Evolutionary conservation across 176 grass and related monocot genomes (phyloP), one percentile per base, ranked within the genome.

Genomic region (Themeda triandra): DNA sequence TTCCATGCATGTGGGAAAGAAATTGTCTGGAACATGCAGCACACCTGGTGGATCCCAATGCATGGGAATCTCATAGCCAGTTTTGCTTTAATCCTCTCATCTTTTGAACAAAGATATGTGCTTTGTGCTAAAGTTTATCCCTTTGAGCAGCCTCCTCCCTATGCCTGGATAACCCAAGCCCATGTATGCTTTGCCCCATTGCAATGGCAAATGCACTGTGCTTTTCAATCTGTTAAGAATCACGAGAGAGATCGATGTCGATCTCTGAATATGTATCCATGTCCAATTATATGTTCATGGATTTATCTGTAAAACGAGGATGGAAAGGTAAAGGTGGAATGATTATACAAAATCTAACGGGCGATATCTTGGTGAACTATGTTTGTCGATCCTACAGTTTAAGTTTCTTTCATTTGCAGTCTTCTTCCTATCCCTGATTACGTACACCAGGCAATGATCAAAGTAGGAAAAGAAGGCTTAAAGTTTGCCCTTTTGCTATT

Each of bases 41-140:
- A 77, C 75, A 77, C 75, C 84, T 83, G 80, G 80, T 91, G 85
- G 85, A 91, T 91, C 81, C 85, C 81, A 81, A 84, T 81, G 65
- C 85, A 80, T 71, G 76, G 67, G 89, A 91, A 91, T 87, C 89
- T 84, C 85, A 36, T 84, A 77, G 76, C 75, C 84, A 84, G 76
- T 91, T 84, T 66, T 80, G 76, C 89, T 91, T 91, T 91, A 84
- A 87, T 76, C 63, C 42, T 71, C 58, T 76, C 80, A 76, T 81
- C 89, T 91, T 91, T 91, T 81, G 41, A 51, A 70, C 83, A 91
- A 91, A 91, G 89, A 84, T 79, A 71, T 83, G 31, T 72, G 66
- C 80, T 88, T 63, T 84, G 63, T 84, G 63, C 76, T 80, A 84
- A 78, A 66, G 85, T 87, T 87, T 84, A 87, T 84, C 76, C 67